Conservation (phyloP, 2,329 filamentous ascomycete species). For the Lomentospora prolificans region DNA sequence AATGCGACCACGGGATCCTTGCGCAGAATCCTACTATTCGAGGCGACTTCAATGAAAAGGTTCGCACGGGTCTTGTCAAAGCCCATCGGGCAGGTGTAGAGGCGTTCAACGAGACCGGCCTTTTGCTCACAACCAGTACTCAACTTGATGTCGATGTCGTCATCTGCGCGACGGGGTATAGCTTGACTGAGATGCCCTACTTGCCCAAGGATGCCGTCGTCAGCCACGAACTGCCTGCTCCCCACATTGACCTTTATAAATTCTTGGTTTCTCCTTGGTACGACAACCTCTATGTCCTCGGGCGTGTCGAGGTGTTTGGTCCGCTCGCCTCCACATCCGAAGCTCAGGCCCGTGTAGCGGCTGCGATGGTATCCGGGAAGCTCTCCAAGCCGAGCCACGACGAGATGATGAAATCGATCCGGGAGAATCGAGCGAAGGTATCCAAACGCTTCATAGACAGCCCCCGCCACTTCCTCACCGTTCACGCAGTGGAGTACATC, state of each 20-base stretch:
- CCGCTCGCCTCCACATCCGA: conserved; percentile 22
- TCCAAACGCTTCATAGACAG: conserved; percentile 20
- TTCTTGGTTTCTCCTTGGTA: conserved; percentile 20
- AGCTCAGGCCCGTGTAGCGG: conserved; percentile 23
- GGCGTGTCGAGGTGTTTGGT: conserved; percentile 21
- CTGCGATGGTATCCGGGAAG: conserved; percentile 18
- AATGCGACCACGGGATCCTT: conserved; percentile 23
- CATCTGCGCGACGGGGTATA: conserved; percentile 32
- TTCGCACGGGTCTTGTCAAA: conserved; percentile 28
- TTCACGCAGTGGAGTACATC: conserved; percentile 20
- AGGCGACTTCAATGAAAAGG: conserved; percentile 33
- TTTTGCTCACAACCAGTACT: conserved; percentile 22
- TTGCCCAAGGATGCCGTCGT: conserved; percentile 17
- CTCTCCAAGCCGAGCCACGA: conserved; percentile 17
- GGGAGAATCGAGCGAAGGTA: conserved; percentile 17
- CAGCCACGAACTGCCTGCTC: conserved; percentile 13
- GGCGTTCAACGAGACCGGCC: conserved; percentile 18
- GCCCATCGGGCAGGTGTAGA: conserved; percentile 23
- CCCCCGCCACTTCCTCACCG: conserved; percentile 20
- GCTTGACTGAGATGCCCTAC: conserved; percentile 18
- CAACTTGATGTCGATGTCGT: conserved; percentile 29
- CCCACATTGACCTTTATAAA: conserved; percentile 22
- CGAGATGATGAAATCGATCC: conserved; percentile 19
- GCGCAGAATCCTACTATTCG: conserved; percentile 25
- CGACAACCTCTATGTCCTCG: conserved; percentile 23